Percentiles rank a stretch among this genome's conserved stretches.
Conservation (phyloP, 129 eudicot species). For the Artemisia tridentata region DNA sequence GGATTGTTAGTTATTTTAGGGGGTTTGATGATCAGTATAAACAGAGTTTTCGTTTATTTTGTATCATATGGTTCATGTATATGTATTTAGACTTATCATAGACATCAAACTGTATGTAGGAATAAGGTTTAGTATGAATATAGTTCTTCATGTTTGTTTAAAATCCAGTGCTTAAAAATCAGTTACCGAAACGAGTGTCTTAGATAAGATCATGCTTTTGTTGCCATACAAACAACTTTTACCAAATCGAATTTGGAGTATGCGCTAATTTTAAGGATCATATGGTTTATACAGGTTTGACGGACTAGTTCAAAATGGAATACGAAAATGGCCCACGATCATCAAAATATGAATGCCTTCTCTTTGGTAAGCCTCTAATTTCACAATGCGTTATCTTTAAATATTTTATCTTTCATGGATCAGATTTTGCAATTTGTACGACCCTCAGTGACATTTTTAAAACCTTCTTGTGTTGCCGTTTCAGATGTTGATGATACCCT, state of each 20-base stretch:
- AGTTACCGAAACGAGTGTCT: background rate
- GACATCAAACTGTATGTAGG: background rate
- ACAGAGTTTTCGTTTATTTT: background rate
- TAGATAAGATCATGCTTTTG: background rate
- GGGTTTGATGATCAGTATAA: background rate
- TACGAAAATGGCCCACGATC: slow-evolving; percentile 33
- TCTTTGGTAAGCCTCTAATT: slow-evolving; percentile 62
- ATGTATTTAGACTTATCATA: too few species aligned
- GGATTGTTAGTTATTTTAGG: background rate
- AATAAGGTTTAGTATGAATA: background rate
- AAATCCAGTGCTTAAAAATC: background rate
- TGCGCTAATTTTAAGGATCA: background rate
- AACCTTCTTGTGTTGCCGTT: background rate
- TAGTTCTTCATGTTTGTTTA: background rate
- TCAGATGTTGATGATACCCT: slow-evolving; percentile 98
- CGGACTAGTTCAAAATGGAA: slow-evolving; percentile 42
- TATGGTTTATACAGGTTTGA: background rate
- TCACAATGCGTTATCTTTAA: background rate
- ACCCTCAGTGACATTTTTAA: background rate
- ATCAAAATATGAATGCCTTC: slow-evolving; percentile 83
- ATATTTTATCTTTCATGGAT: background rate
- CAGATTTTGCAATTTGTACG: background rate
- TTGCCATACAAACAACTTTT: too few species aligned
- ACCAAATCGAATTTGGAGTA: background rate
- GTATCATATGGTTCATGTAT: background rate